Evolutionary conservation across 2,329 filamentous ascomycete species (phyloP), one percentile per base, ranked within the genome.

Genomic region (Zalaria sp.): DNA sequence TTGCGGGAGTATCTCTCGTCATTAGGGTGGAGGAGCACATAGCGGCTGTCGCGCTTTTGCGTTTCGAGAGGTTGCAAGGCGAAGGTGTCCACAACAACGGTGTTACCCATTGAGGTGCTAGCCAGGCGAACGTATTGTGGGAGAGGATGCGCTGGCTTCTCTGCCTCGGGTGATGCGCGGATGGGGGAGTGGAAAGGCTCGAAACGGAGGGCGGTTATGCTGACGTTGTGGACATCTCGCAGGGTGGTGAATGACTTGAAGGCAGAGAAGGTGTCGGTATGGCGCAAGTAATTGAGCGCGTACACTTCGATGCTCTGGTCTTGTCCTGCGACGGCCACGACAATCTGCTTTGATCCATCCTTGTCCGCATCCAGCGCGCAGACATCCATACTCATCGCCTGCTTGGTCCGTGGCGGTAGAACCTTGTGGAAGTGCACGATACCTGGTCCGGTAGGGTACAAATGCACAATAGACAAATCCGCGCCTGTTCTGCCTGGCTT

Each of bases 61-160:
- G 73, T 64, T 9, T 62, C 52, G 25, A 65, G 53, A 6, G 66
- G 66, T 4, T 63, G 57, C 4, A 94, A 71, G 0, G 84, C 79
- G 47, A 94, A 78, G 34, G 77, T 81, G 60, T 93, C 84, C 26
- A 93, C 79, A 27, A 82, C 77, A 34, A 87, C 76, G 0, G 79
- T 83, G 57, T 87, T 88, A 46, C 78, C 81, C 51, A 93, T 78
- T 38, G 82, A 86, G 34, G 85, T 81, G 37, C 83, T 88, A 27
- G 84, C 87, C 3, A 94, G 73, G 52, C 83, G 84, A 50, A 93
- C 65, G 53, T 76, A 76, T 51, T 79, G 72, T 10, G 74, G 68
- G 32, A 55, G 56, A 7, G 56, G 53, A 44, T 58, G 52, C 7
- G 42, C 40, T 5, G 47, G 46, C 8, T 45, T 42, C n/a, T 44